These are phyloP conservation scores for Botrytis sinoallii DNA, from an alignment of 2,329 filamentous ascomycete species.

Conservation along the genomic window DNA sequence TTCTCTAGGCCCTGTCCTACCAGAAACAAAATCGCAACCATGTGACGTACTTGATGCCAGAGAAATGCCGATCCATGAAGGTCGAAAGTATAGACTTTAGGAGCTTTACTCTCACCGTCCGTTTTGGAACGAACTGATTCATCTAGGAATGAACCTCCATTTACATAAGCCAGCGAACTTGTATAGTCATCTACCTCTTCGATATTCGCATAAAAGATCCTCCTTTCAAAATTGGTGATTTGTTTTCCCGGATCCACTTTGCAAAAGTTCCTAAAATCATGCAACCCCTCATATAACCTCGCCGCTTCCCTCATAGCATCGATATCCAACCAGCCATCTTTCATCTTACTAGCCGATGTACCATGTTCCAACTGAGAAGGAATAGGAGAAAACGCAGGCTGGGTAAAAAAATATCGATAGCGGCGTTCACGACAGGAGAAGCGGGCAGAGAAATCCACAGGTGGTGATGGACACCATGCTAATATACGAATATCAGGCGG, in stretches of 20 bases:
- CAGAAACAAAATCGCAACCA: slow-evolving; percentile 89
- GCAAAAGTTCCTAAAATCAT: slow-evolving; percentile 97
- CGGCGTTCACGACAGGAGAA: slow-evolving; percentile 89
- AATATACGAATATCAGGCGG: slow-evolving; percentile 86
- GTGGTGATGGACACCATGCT: slow-evolving; percentile 86
- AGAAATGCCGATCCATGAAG: slow-evolving; percentile 90
- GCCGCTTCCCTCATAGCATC: slow-evolving; percentile 82
- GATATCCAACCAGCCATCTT: slow-evolving; percentile 81
- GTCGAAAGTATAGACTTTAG: slow-evolving; percentile 82
- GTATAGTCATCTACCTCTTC: slow-evolving; percentile 60
- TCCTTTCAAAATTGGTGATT: slow-evolving; percentile 75
- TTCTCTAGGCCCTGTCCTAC: slow-evolving; percentile 84
- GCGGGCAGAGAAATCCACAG: slow-evolving; percentile 78
- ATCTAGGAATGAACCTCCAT: slow-evolving; percentile 15
- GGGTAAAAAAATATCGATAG: slow-evolving; percentile 97
- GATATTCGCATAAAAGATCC: slow-evolving; percentile 78
- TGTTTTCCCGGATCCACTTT: slow-evolving; percentile 90
- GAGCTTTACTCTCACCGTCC: slow-evolving; percentile 19
- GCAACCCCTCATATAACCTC: slow-evolving; percentile 71
- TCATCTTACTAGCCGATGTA: slow-evolving; percentile 37
- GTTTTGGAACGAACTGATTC: not conserved
- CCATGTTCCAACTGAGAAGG: slow-evolving; percentile 49
- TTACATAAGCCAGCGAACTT: slow-evolving; percentile 55
- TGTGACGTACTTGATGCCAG: slow-evolving; percentile 96
- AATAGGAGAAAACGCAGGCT: slow-evolving; percentile 76